A percentile compares a stretch with the other conserved stretches of the same genome.
phyloP scores from a whole-genome alignment of 371 early-diverging fungal genomes.

The Apophysomyces elegans region DNA sequence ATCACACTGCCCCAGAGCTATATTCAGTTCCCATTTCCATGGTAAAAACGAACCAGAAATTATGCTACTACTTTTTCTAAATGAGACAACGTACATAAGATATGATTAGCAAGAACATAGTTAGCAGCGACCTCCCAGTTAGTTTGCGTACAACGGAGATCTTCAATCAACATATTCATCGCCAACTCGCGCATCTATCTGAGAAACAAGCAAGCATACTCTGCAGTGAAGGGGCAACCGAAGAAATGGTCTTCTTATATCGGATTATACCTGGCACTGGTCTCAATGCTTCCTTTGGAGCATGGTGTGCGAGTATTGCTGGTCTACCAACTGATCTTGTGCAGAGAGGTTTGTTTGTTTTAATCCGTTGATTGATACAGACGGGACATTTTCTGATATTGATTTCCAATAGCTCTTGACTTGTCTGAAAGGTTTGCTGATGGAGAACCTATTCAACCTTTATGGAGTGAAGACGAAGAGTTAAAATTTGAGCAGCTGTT shows the following conservation, averaged over 20 bases:
- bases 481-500: neutral
- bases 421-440: neutral
- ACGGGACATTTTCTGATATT: neutral
- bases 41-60: conserved; percentile 29
- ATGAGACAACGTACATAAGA: conserved; percentile 7
- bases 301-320: conserved; percentile 65
- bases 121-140: conserved; percentile 3
- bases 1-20: conserved; percentile 44
- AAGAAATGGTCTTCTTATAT: conserved; percentile 61
- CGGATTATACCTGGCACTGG: conserved; percentile 37
- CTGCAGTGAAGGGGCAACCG: neutral
- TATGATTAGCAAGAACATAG: conserved; percentile 8
- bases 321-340: conserved; percentile 50
- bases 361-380: no score
- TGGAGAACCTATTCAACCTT: neutral
- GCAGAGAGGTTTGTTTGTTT: conserved; percentile 45
- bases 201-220: conserved; percentile 26
- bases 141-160: conserved; percentile 38
- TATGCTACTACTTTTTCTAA: neutral
- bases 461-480: neutral
- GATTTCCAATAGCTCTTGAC: neutral
- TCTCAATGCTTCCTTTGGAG: conserved; percentile 47
- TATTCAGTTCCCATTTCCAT: conserved; percentile 72
- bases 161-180: conserved; percentile 12
- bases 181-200: conserved; percentile 9